These are phyloP conservation scores for Ceratocystis albifundus DNA, from an alignment of 2,329 filamentous ascomycete species.

Conservation along the genomic window DNA sequence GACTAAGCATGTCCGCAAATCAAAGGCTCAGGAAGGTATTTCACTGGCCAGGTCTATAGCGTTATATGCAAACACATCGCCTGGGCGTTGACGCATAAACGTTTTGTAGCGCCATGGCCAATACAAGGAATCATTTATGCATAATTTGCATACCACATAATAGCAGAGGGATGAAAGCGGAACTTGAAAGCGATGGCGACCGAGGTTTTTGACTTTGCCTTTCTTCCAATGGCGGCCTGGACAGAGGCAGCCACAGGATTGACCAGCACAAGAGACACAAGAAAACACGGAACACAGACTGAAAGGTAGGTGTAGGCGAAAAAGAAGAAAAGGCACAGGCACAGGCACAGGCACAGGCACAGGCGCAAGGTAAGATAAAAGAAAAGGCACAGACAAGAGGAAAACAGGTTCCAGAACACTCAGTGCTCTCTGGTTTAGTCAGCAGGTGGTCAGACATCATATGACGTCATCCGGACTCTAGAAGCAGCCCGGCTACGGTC, in stretches of 20 bases:
- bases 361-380: no score
- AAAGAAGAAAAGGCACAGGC: background rate
- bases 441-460: background rate
- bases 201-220: no score
- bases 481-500: background rate
- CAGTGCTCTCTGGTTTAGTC: background rate
- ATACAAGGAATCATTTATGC: slow-evolving; percentile 1
- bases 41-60: no score
- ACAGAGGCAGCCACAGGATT: no score
- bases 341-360: background rate
- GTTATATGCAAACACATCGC: background rate
- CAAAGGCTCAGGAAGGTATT: background rate
- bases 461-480: slow-evolving; percentile 6
- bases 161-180: background rate
- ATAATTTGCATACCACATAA: background rate
- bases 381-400: background rate
- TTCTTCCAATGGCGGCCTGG: no score
- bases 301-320: background rate
- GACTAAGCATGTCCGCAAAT: no score
- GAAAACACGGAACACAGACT: background rate
- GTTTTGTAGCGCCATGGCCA: slow-evolving; percentile 6
- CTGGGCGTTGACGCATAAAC: background rate
- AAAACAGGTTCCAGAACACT: background rate
- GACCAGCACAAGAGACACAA: background rate
- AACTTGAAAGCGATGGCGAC: background rate